phyloP scores from a whole-genome alignment of 2,329 filamentous ascomycete genomes.

The Xylogone sp. region DNA sequence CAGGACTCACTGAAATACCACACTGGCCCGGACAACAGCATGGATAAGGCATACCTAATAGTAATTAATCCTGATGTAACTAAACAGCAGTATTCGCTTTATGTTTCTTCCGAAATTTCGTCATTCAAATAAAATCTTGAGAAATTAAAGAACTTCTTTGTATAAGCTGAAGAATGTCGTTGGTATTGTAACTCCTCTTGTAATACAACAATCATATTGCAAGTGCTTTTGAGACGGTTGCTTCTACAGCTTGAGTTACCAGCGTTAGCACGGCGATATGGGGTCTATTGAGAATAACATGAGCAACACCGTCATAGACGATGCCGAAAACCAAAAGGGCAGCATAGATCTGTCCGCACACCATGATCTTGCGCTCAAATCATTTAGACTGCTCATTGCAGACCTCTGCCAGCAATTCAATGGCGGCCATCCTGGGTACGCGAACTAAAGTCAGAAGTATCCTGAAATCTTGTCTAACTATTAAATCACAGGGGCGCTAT shows the following conservation, averaged over 20 bases:
- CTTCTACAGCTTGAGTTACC: too few species aligned
- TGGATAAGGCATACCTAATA: too few species aligned
- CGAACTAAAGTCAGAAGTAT: background rate
- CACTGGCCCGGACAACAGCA: background rate
- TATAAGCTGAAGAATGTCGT: background rate
- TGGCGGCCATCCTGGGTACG: slow-evolving; percentile 64
- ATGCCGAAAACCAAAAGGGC: slow-evolving; percentile 7
- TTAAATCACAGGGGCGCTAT: slow-evolving; percentile 21
- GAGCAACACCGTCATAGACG: background rate
- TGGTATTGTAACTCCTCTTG: slow-evolving; percentile 22
- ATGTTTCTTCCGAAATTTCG: background rate
- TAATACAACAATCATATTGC: slow-evolving; percentile 31
- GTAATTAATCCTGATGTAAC: too few species aligned
- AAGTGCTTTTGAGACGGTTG: too few species aligned
- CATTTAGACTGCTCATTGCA: slow-evolving; percentile 59
- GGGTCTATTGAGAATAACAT: background rate
- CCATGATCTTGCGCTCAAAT: slow-evolving; percentile 47
- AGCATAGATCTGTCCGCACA: slow-evolving; percentile 13
- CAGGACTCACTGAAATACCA: too few species aligned
- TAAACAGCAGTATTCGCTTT: too few species aligned
- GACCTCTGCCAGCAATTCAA: slow-evolving; percentile 67
- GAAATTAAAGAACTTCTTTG: background rate
- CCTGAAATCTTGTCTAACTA: background rate
- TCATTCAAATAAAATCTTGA: background rate
- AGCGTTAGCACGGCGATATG: too few species aligned